A percentile compares a stretch with the other conserved stretches of the same genome.
Conservation (phyloP, 805 yeast species). For the Nakazawaea laoshanensis region DNA sequence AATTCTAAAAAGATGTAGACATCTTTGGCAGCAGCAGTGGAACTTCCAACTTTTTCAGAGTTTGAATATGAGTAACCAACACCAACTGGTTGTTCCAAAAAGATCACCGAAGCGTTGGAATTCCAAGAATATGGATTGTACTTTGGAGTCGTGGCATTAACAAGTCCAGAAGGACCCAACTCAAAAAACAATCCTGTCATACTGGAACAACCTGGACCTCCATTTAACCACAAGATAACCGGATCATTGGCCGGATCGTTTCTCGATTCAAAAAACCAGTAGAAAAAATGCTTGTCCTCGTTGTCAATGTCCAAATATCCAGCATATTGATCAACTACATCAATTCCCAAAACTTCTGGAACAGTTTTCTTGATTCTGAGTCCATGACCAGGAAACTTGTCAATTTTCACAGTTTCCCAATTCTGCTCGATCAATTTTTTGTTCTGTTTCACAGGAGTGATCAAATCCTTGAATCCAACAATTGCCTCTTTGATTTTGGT, state of each 20-base stretch:
- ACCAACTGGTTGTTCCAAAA: slow-evolving; percentile 83
- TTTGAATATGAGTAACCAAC: slow-evolving; percentile 73
- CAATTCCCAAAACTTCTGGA: slow-evolving; percentile 70
- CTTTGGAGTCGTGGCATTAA: slow-evolving; percentile 50
- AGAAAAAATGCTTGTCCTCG: slow-evolving; percentile 81
- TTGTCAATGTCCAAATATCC: slow-evolving; percentile 77
- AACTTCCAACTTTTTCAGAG: slow-evolving; percentile 50
- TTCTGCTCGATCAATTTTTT: neutral
- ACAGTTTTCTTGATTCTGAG: slow-evolving; percentile 52
- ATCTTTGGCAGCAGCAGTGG: slow-evolving; percentile 78
- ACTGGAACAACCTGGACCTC: slow-evolving; percentile 94
- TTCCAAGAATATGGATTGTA: slow-evolving; percentile 81
- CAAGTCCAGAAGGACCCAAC: slow-evolving; percentile 72
- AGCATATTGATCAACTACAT: slow-evolving; percentile 71
- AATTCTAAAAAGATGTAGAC: slow-evolving; percentile 73
- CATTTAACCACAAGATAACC: slow-evolving; percentile 81
- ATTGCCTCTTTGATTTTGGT: slow-evolving; percentile 8
- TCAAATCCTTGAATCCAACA: slow-evolving; percentile 4
- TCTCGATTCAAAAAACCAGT: slow-evolving; percentile 80
- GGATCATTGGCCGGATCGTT: slow-evolving; percentile 86
- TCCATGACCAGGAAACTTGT: slow-evolving; percentile 32
- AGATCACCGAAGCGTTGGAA: slow-evolving; percentile 74
- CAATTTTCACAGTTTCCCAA: slow-evolving; percentile 6
- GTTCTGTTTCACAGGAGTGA: slow-evolving; percentile 1
- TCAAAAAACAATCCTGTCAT: slow-evolving; percentile 82